phyloP scores from a whole-genome alignment of 768 basidiomycete species.

The Podaxis sp. region DNA sequence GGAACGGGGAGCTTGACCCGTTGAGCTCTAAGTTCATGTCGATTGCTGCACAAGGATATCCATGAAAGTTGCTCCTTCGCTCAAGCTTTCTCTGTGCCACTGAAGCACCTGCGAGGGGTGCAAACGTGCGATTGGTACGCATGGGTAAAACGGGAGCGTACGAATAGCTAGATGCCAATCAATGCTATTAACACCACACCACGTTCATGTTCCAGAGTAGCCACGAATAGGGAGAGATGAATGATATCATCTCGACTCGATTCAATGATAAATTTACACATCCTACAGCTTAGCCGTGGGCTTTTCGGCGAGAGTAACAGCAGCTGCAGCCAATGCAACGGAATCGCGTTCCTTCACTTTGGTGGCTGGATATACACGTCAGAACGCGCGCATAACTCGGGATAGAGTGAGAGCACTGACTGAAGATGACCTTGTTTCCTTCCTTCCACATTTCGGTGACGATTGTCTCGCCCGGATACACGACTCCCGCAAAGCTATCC shows the following conservation, averaged over 20 bases:
- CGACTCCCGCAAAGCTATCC: conserved; percentile 79
- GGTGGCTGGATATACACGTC: conserved; percentile 48
- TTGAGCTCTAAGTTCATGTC: not conserved
- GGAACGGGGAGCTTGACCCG: not conserved
- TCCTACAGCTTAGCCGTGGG: conserved; percentile 63
- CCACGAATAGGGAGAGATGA: not conserved
- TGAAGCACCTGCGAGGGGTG: not conserved
- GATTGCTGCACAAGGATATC: not conserved
- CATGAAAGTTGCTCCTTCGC: not conserved
- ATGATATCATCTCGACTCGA: not conserved
- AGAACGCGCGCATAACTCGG: not conserved
- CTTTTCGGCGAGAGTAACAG: conserved; percentile 64
- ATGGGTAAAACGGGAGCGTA: not conserved
- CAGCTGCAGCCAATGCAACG: conserved; percentile 75
- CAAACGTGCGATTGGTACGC: not conserved
- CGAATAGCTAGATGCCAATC: not conserved
- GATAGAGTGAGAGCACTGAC: conserved; percentile 47
- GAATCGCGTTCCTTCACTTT: conserved; percentile 87
- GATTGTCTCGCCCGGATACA: conserved; percentile 94
- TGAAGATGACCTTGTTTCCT: conserved; percentile 84
- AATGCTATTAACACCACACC: not conserved
- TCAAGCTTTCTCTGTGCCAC: not conserved
- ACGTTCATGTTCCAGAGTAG: not conserved
- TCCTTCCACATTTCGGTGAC: conserved; percentile 99
- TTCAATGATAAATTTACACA: not conserved